Evolutionary conservation across 2,329 filamentous ascomycete genomes (phyloP).

Genomic region (Xylogone sp.): DNA sequence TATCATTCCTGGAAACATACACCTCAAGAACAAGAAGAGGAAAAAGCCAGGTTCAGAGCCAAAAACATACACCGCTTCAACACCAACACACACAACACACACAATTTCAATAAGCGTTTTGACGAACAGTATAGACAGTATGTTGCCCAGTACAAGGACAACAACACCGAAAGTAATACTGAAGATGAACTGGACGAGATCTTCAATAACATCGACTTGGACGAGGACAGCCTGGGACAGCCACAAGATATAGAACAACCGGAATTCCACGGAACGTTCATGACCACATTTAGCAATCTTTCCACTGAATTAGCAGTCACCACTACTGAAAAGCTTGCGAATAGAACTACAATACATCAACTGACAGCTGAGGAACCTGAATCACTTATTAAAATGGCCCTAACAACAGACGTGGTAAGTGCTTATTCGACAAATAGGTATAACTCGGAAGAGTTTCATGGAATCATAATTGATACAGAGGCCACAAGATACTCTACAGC

Average conservation of each 20-base stretch:
- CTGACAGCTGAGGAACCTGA: too few species aligned
- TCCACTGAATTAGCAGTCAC: too few species aligned
- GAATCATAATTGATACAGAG: not conserved
- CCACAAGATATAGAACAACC: too few species aligned
- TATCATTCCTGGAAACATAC: not conserved
- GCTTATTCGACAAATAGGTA: not conserved
- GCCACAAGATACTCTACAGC: constrained; percentile 1
- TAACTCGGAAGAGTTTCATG: not conserved
- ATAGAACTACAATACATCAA: too few species aligned
- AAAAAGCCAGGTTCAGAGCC: not conserved
- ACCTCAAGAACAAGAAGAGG: not conserved
- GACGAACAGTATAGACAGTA: not conserved
- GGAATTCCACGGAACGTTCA: too few species aligned
- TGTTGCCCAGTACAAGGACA: not conserved
- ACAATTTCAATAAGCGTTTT: not conserved
- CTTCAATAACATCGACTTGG: too few species aligned
- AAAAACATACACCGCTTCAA: not conserved
- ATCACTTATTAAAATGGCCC: not conserved
- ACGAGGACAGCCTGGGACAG: too few species aligned
- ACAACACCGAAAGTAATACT: not conserved
- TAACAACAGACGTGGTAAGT: not conserved
- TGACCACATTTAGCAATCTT: too few species aligned
- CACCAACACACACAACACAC: too few species aligned
- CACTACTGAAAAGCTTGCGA: too few species aligned
- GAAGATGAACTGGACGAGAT: not conserved